These are phyloP conservation scores for Paxillus ammoniavirescens DNA, from an alignment of 768 basidiomycete genomes.

Conservation along the genomic window DNA sequence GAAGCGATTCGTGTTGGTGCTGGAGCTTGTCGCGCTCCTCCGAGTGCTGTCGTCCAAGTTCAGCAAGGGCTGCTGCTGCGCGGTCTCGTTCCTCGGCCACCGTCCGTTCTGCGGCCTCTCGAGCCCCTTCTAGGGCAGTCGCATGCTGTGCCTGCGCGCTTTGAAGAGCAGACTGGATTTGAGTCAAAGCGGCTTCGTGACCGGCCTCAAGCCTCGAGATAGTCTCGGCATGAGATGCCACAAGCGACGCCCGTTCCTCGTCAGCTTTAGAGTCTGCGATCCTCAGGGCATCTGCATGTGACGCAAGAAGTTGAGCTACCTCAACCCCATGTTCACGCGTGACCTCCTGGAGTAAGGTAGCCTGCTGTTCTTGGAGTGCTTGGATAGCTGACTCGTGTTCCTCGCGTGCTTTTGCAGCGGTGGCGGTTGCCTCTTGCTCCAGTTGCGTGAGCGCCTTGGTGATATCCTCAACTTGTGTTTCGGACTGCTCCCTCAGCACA, in stretches of 20 bases:
- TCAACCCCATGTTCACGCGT: slow-evolving; percentile 58
- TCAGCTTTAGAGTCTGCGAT: slow-evolving; percentile 31
- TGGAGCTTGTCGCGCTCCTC: slow-evolving; percentile 44
- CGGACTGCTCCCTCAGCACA: slow-evolving; percentile 30
- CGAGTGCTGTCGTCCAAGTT: slow-evolving; percentile 47
- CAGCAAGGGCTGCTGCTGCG: slow-evolving; percentile 44
- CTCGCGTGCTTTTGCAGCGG: slow-evolving; percentile 37
- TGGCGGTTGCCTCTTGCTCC: slow-evolving; percentile 43
- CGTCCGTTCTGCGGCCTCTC: slow-evolving; percentile 30
- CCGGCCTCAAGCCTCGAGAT: slow-evolving; percentile 41
- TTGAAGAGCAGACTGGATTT: slow-evolving; percentile 39
- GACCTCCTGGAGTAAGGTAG: slow-evolving; percentile 50
- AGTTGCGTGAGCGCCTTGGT: slow-evolving; percentile 51
- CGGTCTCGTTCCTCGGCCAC: slow-evolving; percentile 48
- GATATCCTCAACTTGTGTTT: slow-evolving; percentile 58
- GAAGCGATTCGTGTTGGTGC: slow-evolving; percentile 35
- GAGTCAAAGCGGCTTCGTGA: slow-evolving; percentile 46
- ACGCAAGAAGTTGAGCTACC: slow-evolving; percentile 43
- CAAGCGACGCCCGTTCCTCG: slow-evolving; percentile 34
- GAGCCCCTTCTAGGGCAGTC: slow-evolving; percentile 36
- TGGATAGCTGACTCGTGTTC: slow-evolving; percentile 50
- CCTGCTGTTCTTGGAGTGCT: slow-evolving; percentile 54
- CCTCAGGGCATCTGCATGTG: slow-evolving; percentile 44
- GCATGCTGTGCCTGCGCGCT: slow-evolving; percentile 36
- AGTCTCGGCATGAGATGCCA: slow-evolving; percentile 43